Percentiles rank a stretch among this genome's conserved stretches.
Evolutionary conservation across 345 rosid genomes (phyloP).

Genomic region (Acer saccharum): DNA sequence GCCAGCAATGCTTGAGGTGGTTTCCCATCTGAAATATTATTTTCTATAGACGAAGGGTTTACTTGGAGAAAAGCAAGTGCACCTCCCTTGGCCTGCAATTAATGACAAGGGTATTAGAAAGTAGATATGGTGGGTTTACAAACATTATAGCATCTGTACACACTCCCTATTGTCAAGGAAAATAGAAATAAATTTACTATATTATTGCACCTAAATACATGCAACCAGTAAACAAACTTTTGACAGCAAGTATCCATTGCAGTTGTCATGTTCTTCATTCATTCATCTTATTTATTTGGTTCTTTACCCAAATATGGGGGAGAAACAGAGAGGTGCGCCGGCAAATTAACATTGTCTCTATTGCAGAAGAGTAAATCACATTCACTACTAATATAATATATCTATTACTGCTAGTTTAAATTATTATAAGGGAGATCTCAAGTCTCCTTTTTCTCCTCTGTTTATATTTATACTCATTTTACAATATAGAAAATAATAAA

Average conservation of each 20-base stretch:
- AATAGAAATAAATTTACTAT: neutral
- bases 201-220: neutral
- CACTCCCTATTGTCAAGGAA: neutral
- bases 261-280: neutral
- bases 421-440: too few species aligned
- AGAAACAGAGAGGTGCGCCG: neutral
- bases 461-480: neutral
- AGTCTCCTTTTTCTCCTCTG: neutral
- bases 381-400: neutral
- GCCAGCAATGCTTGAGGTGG: conserved; percentile 53
- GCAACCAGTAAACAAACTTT: neutral
- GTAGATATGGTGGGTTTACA: neutral
- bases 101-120: conserved; percentile 11
- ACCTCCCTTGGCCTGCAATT: conserved; percentile 78
- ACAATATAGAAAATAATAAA: too few species aligned
- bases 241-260: conserved; percentile 1
- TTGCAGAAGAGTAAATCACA: neutral
- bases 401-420: neutral
- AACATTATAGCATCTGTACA: neutral
- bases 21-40: conserved; percentile 39
- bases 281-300: neutral
- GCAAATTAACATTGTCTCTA: neutral
- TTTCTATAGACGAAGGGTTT: conserved; percentile 34
- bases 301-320: too few species aligned
- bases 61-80: conserved; percentile 56